These are phyloP conservation scores for Royoungia palumana DNA, from an alignment of 768 basidiomycete genomes.

Conservation along the genomic window DNA sequence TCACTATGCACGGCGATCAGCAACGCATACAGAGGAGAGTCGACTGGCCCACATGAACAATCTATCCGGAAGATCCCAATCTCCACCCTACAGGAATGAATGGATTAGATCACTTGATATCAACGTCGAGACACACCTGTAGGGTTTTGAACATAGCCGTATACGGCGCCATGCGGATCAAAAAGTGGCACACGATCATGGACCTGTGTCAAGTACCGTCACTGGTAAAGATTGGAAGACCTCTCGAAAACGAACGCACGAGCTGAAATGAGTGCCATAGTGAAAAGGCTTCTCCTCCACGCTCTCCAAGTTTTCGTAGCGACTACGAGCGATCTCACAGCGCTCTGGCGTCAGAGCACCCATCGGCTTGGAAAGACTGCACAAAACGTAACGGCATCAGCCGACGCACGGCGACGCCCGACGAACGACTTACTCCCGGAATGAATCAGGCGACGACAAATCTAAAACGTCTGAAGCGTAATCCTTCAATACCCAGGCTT, in stretches of 20 bases:
- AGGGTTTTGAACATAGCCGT: conserved; percentile 95
- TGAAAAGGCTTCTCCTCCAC: conserved; percentile 88
- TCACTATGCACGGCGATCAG: conserved; percentile 45
- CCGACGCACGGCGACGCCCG: neutral
- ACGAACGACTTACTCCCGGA: conserved; percentile 60
- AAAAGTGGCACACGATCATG: conserved; percentile 94
- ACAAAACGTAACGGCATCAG: neutral
- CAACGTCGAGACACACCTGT: conserved; percentile 38
- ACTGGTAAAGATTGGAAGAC: neutral
- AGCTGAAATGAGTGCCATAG: conserved; percentile 93
- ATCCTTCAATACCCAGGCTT: conserved; percentile 88
- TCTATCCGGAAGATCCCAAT: conserved; percentile 91
- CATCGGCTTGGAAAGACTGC: conserved; percentile 85
- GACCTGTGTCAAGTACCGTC: conserved; percentile 37
- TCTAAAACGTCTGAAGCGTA: conserved; percentile 73
- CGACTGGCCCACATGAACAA: conserved; percentile 59
- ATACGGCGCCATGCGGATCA: conserved; percentile 86
- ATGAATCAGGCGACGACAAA: conserved; percentile 55
- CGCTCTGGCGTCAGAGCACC: conserved; percentile 78
- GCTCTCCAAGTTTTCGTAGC: conserved; percentile 72
- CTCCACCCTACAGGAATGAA: conserved; percentile 62
- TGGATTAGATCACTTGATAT: neutral
- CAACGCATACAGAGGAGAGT: neutral
- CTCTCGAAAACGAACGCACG: conserved; percentile 28
- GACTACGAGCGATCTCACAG: conserved; percentile 67